Evolutionary conservation across 2,329 filamentous ascomycete genomes (phyloP).

Genomic region (Colletotrichum spinosum): DNA sequence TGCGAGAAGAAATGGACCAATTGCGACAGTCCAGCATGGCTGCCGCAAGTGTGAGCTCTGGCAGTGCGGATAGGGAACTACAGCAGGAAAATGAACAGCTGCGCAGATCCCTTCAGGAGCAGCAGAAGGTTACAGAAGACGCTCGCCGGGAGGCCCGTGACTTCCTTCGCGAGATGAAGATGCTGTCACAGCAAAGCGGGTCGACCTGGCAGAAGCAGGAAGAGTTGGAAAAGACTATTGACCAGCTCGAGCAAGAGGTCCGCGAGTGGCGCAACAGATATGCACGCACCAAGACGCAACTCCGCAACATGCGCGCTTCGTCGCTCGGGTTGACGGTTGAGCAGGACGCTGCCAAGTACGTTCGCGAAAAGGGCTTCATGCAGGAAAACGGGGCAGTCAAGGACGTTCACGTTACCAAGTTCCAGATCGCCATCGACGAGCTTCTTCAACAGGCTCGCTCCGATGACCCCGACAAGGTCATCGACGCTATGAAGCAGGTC

Average conservation of each 20-base stretch:
- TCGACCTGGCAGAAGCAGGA: conserved; percentile 85
- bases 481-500: conserved; percentile 89
- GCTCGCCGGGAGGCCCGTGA: conserved; percentile 85
- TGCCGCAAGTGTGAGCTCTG: conserved; percentile 39
- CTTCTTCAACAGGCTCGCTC: conserved; percentile 81
- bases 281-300: conserved; percentile 86
- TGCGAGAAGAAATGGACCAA: conserved; percentile 73
- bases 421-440: conserved; percentile 94
- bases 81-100: conserved; percentile 77
- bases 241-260: conserved; percentile 83
- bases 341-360: conserved; percentile 75
- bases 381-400: conserved; percentile 83
- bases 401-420: conserved; percentile 93
- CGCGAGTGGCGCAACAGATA: conserved; percentile 93
- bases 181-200: conserved; percentile 83
- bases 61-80: conserved; percentile 63
- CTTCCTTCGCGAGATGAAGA: conserved; percentile 90
- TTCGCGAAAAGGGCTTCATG: conserved; percentile 75
- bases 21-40: conserved; percentile 50
- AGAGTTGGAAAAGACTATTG: conserved; percentile 79
- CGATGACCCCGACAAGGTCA: conserved; percentile 78
- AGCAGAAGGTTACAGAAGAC: conserved; percentile 86
- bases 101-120: conserved; percentile 73
- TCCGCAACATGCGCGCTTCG: conserved; percentile 83
- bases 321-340: conserved; percentile 79